Percentiles rank a stretch among this genome's conserved stretches.
phyloP scores from a whole-genome alignment of 192 early-diverging fungal genomes.

The Gamsiella multidivaricata region DNA sequence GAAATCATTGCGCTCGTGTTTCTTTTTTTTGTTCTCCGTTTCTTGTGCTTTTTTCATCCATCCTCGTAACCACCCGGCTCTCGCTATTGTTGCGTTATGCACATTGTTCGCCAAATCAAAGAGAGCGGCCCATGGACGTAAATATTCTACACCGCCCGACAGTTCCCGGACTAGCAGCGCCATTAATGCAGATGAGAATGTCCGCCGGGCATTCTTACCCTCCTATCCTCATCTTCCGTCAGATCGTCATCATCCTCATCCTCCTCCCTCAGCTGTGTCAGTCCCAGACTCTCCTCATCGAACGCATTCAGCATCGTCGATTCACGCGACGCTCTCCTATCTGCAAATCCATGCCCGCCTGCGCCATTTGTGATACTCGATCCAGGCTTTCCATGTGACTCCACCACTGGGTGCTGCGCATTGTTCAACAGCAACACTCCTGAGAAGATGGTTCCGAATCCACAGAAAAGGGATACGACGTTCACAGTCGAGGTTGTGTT shows the following conservation, averaged over 20 bases:
- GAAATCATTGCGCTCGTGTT: no score
- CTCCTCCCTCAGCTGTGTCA: slow-evolving; percentile 57
- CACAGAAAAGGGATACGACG: slow-evolving; percentile 85
- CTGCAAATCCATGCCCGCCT: slow-evolving; percentile 47
- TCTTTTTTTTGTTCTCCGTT: no score
- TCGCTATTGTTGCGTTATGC: no score
- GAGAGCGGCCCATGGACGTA: no score
- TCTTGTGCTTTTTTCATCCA: no score
- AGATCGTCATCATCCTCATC: slow-evolving; percentile 42
- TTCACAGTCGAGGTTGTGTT: slow-evolving; percentile 77
- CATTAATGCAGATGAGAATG: slow-evolving; percentile 32
- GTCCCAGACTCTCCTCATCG: slow-evolving; percentile 58
- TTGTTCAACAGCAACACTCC: slow-evolving; percentile 89
- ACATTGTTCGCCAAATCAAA: no score
- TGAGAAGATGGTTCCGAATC: slow-evolving; percentile 93
- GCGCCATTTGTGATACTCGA: slow-evolving; percentile 31
- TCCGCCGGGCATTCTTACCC: slow-evolving; percentile 25
- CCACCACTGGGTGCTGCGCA: slow-evolving; percentile 39
- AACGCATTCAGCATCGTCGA: slow-evolving; percentile 58
- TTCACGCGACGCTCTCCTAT: slow-evolving; percentile 58
- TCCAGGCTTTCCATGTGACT: slow-evolving; percentile 43
- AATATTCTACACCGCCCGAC: no score
- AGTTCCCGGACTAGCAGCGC: no score
- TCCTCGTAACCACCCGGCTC: no score
- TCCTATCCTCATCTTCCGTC: slow-evolving; percentile 47